Evolutionary conservation across 441 rosid species (phyloP), one percentile per base, ranked within the genome.

Genomic region (Theobroma grandiflorum): DNA sequence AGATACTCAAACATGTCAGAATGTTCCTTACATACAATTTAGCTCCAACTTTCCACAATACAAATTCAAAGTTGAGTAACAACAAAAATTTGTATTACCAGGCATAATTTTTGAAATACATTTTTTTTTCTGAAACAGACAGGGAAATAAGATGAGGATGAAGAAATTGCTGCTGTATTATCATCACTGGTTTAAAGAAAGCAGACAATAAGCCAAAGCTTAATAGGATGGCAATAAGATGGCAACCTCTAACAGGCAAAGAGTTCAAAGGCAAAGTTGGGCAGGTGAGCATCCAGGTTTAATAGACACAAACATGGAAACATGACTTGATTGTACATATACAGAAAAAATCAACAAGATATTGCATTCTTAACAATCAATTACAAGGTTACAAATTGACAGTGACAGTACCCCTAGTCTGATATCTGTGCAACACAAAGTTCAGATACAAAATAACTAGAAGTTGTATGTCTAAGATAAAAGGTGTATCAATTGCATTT

Each of bases 371-470:
- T 45, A 64, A 37, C 69, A 64, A 64, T 64, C 47, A 37, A 35
- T 63, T 15, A 63, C 22, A 63, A 15, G 43, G 47, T 38, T 37
- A 64, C 43, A 64, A 37, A 64, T 38, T 35, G 69, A 64, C 45
- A 64, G 37, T 16, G 47, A 26, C 45, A 64, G 38, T 64, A 64
- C 12, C 69, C 69, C 69, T 37, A 64, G 33, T 64, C 37, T 16
- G 37, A 64, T 64, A 64, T 64, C 26, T 64, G 16, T 64, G 69
- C 45, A 64, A 64, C 69, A 64, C 20, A 64, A 37, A 63, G n/a
- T 37, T 64, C 38, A 16, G 12, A 64, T 20, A 18, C 14, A 64
- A 47, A 37, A 37, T 16, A 64, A 64, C 69, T 35, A 64, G 69
- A 37, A 64, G 49, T 45, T 45, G 68, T 35, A 35, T 4, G 20